These are phyloP conservation scores for Trametopsis cervina DNA, from an alignment of 768 basidiomycete genomes.

Conservation along the genomic window DNA sequence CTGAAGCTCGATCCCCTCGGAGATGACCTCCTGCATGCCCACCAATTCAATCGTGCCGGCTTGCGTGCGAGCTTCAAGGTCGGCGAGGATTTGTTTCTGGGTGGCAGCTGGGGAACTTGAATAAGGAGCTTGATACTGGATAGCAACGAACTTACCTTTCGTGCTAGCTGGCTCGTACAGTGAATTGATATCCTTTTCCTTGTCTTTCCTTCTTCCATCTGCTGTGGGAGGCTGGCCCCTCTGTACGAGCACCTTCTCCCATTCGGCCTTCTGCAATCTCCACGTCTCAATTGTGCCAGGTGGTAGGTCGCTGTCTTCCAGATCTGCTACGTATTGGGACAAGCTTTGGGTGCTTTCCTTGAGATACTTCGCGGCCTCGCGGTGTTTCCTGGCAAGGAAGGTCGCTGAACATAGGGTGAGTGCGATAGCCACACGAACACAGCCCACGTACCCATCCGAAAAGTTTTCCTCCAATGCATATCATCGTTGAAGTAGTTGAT, in stretches of 20 bases:
- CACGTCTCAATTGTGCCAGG: not conserved
- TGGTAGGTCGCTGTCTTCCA: not conserved
- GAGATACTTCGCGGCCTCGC: not conserved
- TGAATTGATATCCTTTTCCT: not conserved
- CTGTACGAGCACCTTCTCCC: not conserved
- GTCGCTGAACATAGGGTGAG: not conserved
- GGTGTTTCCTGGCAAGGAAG: not conserved
- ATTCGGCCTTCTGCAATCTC: not conserved
- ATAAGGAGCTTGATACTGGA: not conserved
- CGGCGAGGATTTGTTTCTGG: not conserved
- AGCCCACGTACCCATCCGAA: conserved; percentile 9
- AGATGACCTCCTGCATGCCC: not conserved
- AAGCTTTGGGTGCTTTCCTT: not conserved
- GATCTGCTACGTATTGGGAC: not conserved
- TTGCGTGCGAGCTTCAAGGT: not conserved
- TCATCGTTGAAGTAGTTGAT: conserved; percentile 14
- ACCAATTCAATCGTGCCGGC: not conserved
- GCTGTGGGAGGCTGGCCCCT: not conserved
- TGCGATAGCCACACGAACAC: not conserved
- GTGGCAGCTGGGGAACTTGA: not conserved
- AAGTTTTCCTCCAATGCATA: conserved; percentile 9
- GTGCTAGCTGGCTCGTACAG: not conserved
- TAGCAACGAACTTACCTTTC: not conserved
- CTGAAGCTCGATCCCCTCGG: not conserved
- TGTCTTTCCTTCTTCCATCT: not conserved